Conservation (phyloP, 371 early-diverging fungal species). For the Mucor racemosus region DNA sequence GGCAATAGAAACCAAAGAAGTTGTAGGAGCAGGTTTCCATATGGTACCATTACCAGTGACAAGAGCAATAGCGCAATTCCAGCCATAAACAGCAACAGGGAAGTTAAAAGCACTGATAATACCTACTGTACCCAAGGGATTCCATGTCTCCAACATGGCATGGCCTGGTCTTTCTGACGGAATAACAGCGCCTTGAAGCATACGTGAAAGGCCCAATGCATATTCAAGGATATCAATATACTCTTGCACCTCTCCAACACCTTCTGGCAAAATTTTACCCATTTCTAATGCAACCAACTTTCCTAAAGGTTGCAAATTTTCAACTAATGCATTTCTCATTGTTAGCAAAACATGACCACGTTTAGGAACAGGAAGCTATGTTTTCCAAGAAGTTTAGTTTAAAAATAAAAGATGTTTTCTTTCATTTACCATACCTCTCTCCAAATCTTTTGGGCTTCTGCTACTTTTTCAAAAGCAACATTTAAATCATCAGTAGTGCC, state of each 20-base stretch:
- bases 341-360: constrained; percentile 94
- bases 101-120: constrained; percentile 97
- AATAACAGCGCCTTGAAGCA: constrained; percentile 85
- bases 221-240: constrained; percentile 95
- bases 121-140: constrained; percentile 93
- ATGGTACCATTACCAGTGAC: constrained; percentile 94
- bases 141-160: constrained; percentile 96
- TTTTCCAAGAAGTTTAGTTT: background rate
- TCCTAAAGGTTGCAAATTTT: constrained; percentile 81
- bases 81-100: constrained; percentile 79
- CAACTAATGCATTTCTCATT: constrained; percentile 86
- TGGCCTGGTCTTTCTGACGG: constrained; percentile 96
- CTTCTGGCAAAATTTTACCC: constrained; percentile 96
- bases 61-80: constrained; percentile 93
- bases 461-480: constrained; percentile 60
- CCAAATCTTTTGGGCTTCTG: constrained; percentile 73
- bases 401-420: background rate
- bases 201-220: constrained; percentile 90
- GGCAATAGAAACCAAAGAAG: constrained; percentile 85
- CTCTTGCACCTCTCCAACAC: constrained; percentile 97
- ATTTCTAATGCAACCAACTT: constrained; percentile 90
- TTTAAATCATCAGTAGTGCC: constrained; percentile 50
- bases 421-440: constrained; percentile 49
- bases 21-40: constrained; percentile 96
- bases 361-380: constrained; percentile 83